Evolutionary conservation across 306 rosid genomes (phyloP), one percentile per base, ranked within the genome.

Genomic region (Nissolia schottii): DNA sequence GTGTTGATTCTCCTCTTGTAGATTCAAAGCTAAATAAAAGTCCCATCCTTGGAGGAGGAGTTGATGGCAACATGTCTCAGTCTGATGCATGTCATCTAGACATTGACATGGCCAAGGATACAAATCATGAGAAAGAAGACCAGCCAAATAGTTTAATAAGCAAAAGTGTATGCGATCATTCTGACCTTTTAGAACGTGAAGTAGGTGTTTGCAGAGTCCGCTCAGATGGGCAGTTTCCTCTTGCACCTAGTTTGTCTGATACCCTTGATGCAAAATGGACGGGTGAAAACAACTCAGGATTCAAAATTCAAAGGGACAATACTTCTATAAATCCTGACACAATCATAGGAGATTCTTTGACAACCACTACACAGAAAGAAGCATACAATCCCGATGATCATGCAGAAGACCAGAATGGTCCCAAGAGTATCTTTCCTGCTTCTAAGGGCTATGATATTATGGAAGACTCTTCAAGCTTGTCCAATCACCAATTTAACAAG

Each of bases 181-280:
- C 84, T 23, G 78, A 66, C 25, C 79, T 71, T 67, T 72, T 49
- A 37, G 86, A 80, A 69, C 31, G 77, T 46, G 82, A 77, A 50
- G 46, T 69, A 23, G 75, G 75, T 77, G 79, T 79, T 57, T 76
- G 64, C 28, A 86, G 87, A 80, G 54, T 86, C 50, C 85, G 83
- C 73, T 91, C 97, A 32, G 98, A 86, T 66, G 94, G 98, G 46
- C 82, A 90, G 16, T 75, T 71, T 74, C 81, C 87, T 56, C 23
- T 67, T 83, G 64, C 81, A 40, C 71, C 86, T 37, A 77, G 80
- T 85, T 79, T 93, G 80, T 89, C 98, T 19, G 92, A 89, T 68
- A 88, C 97, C 64, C 93, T 91, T 79, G 97, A 91, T 75, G 90
- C 90, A 49, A 91, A 84, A 35, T 93, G 98, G 98, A 91, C 87